Evolutionary conservation across 2,329 filamentous ascomycete species (phyloP), one percentile per base, ranked within the genome.

Genomic region (Torrubiella hemipterigena): DNA sequence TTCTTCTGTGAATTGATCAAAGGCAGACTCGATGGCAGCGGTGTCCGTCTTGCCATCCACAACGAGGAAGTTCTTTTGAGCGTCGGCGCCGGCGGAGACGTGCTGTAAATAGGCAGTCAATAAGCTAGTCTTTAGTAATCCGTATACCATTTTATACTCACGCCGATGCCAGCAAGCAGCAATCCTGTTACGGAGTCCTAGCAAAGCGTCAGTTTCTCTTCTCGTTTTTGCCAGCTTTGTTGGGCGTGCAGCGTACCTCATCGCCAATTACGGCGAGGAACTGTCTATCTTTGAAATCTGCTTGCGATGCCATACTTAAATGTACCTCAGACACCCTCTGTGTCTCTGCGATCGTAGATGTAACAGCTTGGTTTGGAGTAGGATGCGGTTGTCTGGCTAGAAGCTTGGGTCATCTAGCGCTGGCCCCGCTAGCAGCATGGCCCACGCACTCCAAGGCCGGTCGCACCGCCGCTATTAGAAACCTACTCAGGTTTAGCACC

Each of bases 181-280:
- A 98, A 73, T 40, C 91, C 91, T 13, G 91, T 98, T 36, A 96
- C 87, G 29, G 91, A 94, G 63, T 93, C 84, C 91, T 98, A 46
- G 21, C 34, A 23, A 19, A n/a, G n/a, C 33, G 39, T 44, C 41
- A 44, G 40, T 30, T 53, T 20, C 12, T 12, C 17, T 17, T 22
- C 16, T 11, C 18, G 11, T 17, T 15, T 7, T 28, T 18, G n/a
- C n/a, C 9, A 17, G 8, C 14, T 24, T n/a, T 10, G 14, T 15
- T n/a, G 8, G 9, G 7, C 17, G 27, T 16, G 15, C 11, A 24
- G 22, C 30, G n/a, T 31, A 84, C 91, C 75, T 98, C 91, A 58
- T 98, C 91, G 31, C 91, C 91, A 52, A 98, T 98, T 29, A 98
- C 89, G 42, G 91, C 91, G 36, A 98, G 75, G 54, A 98, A 94